Percentiles rank a stretch among this genome's conserved stretches.
phyloP scores from a whole-genome alignment of 1,139 yeast genomes.

The Taphrina communis region DNA sequence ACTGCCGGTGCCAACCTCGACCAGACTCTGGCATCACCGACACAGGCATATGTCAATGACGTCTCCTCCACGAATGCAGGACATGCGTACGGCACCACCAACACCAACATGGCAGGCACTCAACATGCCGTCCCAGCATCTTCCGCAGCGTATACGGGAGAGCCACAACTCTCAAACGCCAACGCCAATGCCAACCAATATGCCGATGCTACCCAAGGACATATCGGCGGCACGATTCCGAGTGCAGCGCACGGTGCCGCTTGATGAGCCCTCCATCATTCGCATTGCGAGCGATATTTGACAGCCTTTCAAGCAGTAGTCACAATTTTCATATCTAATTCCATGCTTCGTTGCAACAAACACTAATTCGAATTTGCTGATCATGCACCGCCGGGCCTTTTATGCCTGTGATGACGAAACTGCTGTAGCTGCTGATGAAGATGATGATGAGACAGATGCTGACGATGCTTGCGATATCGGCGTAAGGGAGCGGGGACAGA shows the following conservation, averaged over 20 bases:
- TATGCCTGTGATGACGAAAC: no score
- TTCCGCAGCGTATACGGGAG: neutral
- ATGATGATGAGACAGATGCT: no score
- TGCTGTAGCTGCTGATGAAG: no score
- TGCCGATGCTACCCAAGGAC: neutral
- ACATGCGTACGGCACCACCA: neutral
- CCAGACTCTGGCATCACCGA: neutral
- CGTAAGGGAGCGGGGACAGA: no score
- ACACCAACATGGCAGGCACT: neutral
- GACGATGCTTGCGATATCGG: no score
- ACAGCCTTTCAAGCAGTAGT: no score
- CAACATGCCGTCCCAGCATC: neutral
- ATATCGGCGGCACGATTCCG: neutral
- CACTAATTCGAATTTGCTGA: no score
- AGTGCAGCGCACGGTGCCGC: constrained; percentile 29
- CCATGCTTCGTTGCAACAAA: neutral
- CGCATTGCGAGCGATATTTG: no score
- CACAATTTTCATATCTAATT: neutral
- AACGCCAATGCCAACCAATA: neutral
- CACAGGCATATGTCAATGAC: neutral
- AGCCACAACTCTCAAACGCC: neutral
- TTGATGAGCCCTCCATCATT: neutral
- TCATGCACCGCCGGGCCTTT: neutral
- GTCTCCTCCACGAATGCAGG: neutral
- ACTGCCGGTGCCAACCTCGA: no score